Evolutionary conservation across 2,329 filamentous ascomycete genomes (phyloP).

Genomic region (Pseudopithomyces maydicus): DNA sequence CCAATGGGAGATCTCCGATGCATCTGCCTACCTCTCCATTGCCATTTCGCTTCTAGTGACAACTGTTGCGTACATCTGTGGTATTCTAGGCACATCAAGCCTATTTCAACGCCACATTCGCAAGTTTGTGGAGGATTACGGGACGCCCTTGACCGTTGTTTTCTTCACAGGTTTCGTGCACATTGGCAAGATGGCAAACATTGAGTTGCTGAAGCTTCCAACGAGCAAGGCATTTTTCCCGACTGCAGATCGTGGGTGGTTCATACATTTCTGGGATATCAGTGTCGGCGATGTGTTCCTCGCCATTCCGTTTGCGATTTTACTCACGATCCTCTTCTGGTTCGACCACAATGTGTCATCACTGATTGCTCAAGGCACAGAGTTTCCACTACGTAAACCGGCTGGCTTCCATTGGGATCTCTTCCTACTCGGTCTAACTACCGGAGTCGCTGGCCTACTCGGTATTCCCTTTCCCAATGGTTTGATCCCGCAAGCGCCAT

Average conservation of each 20-base stretch:
- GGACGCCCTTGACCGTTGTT: conserved; percentile 68
- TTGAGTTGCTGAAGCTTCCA: conserved; percentile 73
- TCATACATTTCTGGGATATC: conserved; percentile 82
- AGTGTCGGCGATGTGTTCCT: conserved; percentile 75
- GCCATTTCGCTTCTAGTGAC: conserved; percentile 78
- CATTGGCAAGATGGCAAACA: conserved; percentile 77
- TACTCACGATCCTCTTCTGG: conserved; percentile 85
- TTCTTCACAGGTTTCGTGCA: conserved; percentile 93
- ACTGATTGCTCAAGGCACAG: conserved; percentile 60
- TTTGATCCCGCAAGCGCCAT: conserved; percentile 64
- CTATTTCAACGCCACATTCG: conserved; percentile 77
- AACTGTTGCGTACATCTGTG: conserved; percentile 75
- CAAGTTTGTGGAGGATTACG: conserved; percentile 88
- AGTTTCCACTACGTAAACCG: conserved; percentile 62
- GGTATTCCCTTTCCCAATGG: conserved; percentile 64
- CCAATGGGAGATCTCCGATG: conserved; percentile 67
- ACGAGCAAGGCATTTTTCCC: conserved; percentile 80
- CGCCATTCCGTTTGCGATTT: conserved; percentile 82
- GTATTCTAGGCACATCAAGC: conserved; percentile 70
- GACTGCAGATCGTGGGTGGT: conserved; percentile 74
- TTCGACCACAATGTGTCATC: conserved; percentile 79
- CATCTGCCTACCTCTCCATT: conserved; percentile 77
- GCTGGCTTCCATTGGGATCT: conserved; percentile 67
- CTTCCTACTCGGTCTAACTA: conserved; percentile 62
- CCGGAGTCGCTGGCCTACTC: conserved; percentile 60